These are phyloP conservation scores for Gracilaria caudata DNA, from an alignment of 23 red algal genomes.

Conservation along the genomic window DNA sequence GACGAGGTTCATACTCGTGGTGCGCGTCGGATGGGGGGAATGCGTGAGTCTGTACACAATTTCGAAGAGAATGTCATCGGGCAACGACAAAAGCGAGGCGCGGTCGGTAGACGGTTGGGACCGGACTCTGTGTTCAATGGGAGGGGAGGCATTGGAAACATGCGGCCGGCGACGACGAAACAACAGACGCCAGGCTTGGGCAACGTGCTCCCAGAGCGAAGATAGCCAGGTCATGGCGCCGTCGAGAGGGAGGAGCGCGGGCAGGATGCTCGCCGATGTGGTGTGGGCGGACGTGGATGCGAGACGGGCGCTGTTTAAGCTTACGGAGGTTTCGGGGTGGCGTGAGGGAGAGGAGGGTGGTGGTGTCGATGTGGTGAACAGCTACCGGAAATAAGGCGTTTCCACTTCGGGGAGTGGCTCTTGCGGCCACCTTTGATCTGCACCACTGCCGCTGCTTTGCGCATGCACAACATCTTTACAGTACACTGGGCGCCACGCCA, in stretches of 20 bases:
- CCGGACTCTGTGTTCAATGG: neutral
- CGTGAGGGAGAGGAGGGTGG: neutral
- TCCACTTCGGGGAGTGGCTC: conserved; percentile 10
- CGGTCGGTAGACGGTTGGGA: neutral
- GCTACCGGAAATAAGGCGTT: conserved; percentile 15
- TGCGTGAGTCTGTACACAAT: conserved; percentile 48
- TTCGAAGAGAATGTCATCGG: conserved; percentile 57
- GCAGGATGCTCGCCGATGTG: neutral
- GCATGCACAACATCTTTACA: neutral
- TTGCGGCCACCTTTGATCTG: conserved; percentile 8
- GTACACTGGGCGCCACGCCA: neutral
- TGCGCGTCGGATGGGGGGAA: conserved; percentile 36
- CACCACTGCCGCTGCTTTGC: neutral
- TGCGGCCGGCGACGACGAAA: conserved; percentile 8
- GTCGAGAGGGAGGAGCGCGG: neutral
- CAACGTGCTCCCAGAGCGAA: conserved; percentile 21
- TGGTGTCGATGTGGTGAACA: neutral
- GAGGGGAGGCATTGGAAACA: neutral
- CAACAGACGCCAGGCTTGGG: conserved; percentile 27
- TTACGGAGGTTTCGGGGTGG: neutral
- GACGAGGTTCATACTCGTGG: conserved; percentile 42
- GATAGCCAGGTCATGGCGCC: conserved; percentile 24
- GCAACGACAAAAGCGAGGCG: conserved; percentile 37
- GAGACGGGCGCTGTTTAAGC: neutral
- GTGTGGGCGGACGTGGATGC: neutral